Evolutionary conservation across 148 eudicot species (phyloP).

Genomic region (Camellia sinensis): DNA sequence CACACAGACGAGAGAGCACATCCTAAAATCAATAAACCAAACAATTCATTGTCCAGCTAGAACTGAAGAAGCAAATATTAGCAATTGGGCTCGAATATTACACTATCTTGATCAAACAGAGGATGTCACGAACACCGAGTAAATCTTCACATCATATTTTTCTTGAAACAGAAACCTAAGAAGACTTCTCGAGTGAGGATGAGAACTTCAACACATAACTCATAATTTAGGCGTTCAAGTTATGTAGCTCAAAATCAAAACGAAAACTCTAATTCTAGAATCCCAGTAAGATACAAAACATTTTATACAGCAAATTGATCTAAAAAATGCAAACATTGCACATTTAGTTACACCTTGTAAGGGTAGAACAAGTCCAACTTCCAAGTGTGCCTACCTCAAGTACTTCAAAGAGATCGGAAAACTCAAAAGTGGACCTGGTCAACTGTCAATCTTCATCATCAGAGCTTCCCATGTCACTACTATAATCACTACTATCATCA

Average conservation of each 20-base stretch:
- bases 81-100: no score
- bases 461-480: conserved; percentile 55
- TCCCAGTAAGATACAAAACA: background rate
- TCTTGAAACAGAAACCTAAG: background rate
- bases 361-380: background rate
- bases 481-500: conserved; percentile 75
- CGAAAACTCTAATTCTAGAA: background rate
- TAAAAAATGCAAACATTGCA: background rate
- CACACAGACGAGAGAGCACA: no score
- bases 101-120: background rate
- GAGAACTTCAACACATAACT: background rate
- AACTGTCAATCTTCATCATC: conserved; percentile 70
- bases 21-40: background rate
- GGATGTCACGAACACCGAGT: background rate
- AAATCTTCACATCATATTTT: background rate
- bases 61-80: background rate
- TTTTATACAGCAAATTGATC: background rate
- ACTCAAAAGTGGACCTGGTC: background rate
- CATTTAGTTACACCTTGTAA: background rate
- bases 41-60: background rate
- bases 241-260: background rate
- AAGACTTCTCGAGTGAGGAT: background rate
- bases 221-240: background rate
- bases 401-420: background rate
- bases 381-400: background rate